These are phyloP conservation scores for Rhodomyrtus psidioides DNA, from an alignment of 441 rosid genomes.

Conservation along the genomic window DNA sequence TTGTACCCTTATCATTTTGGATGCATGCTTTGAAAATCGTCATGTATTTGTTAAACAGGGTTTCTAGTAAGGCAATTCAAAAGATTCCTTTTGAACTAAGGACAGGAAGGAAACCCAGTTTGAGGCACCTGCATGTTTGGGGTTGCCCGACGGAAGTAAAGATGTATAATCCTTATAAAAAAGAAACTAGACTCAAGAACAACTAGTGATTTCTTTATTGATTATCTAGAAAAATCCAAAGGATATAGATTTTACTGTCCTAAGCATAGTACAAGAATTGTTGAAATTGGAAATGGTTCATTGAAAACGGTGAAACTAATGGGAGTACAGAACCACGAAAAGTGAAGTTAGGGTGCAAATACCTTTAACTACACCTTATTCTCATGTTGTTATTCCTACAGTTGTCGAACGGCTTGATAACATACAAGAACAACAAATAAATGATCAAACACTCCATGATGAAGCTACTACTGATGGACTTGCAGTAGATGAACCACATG, in stretches of 20 bases:
- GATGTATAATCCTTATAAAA: not conserved
- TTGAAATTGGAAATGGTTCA: not conserved
- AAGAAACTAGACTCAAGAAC: not conserved
- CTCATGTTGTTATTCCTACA: not conserved
- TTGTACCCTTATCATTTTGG: not conserved
- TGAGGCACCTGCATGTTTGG: not conserved
- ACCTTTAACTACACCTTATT: not conserved
- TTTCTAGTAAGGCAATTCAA: not conserved
- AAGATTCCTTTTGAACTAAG: not conserved
- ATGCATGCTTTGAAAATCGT: not conserved
- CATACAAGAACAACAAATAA: too few species aligned
- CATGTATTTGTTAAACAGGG: not conserved
- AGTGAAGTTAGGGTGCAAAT: not conserved
- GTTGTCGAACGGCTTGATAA: too few species aligned
- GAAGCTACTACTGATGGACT: too few species aligned
- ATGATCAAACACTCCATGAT: too few species aligned
- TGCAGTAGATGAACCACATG: too few species aligned
- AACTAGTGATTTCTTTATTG: not conserved
- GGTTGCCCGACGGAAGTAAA: accelerated
- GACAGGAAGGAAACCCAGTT: not conserved
- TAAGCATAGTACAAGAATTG: not conserved
- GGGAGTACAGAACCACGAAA: not conserved
- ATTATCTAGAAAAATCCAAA: not conserved
- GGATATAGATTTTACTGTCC: not conserved
- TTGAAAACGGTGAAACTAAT: not conserved